A percentile compares a stretch with the other conserved stretches of the same genome.
phyloP scores from a whole-genome alignment of 2,329 filamentous ascomycete genomes.

The Phaeoacremonium minimum region DNA sequence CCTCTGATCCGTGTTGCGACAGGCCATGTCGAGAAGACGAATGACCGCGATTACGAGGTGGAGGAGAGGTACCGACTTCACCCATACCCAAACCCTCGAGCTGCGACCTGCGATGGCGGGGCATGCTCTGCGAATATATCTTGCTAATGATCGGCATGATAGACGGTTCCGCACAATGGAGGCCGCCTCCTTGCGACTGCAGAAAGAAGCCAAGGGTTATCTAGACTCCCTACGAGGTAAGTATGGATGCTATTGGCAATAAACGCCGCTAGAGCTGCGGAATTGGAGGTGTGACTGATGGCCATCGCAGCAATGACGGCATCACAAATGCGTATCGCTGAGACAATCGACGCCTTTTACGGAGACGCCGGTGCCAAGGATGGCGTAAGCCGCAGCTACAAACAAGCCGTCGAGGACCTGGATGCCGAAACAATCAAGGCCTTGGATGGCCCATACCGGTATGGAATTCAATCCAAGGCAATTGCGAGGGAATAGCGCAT shows the following conservation, averaged over 20 bases:
- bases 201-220: constrained; percentile 98
- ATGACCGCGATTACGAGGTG: constrained; percentile 97
- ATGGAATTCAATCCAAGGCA: no score
- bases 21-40: constrained; percentile 97
- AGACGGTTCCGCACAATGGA: constrained; percentile 98
- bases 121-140: not conserved
- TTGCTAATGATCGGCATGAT: constrained; percentile 11
- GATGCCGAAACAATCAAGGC: constrained; percentile 99
- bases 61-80: constrained; percentile 88
- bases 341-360: constrained; percentile 99
- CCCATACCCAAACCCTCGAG: constrained; percentile 5
- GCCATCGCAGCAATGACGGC: constrained; percentile 82
- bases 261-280: not conserved
- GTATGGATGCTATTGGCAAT: not conserved
- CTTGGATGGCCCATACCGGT: constrained; percentile 90
- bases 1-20: constrained; percentile 1
- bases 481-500: no score
- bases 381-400: constrained; percentile 94
- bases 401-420: constrained; percentile 95
- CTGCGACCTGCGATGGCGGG: not conserved
- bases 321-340: constrained; percentile 97
- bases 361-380: constrained; percentile 92
- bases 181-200: constrained; percentile 81
- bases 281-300: not conserved
- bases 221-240: constrained; percentile 87